These are phyloP conservation scores for Ceratorhiza oryzae-sativae DNA, from an alignment of 1,284 basidiomycete genomes.

Conservation along the genomic window DNA sequence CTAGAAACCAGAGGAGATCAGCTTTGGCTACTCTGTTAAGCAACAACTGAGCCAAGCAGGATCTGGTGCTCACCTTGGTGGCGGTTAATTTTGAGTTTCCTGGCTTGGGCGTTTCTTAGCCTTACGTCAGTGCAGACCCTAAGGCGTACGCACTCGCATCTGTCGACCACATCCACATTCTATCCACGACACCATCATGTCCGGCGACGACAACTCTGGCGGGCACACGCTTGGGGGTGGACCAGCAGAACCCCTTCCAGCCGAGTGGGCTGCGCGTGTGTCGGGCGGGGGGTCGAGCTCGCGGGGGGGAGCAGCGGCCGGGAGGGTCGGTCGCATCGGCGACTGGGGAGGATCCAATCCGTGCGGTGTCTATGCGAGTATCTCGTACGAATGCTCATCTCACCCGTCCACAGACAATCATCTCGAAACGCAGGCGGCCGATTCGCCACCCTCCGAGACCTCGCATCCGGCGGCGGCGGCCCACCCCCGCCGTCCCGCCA, in stretches of 20 bases:
- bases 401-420: slow-evolving; percentile 26
- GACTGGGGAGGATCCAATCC: slow-evolving; percentile 46
- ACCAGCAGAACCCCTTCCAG: slow-evolving; percentile 55
- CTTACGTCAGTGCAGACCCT: slow-evolving; percentile 23
- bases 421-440: slow-evolving; percentile 45
- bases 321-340: slow-evolving; percentile 53
- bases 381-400: slow-evolving; percentile 26
- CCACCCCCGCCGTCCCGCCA: slow-evolving; percentile 43
- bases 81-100: slow-evolving; percentile 5
- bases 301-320: slow-evolving; percentile 37
- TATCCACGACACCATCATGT: neutral
- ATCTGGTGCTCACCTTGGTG: neutral
- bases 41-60: neutral
- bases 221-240: slow-evolving; percentile 60
- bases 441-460: slow-evolving; percentile 51
- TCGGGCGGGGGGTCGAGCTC: slow-evolving; percentile 41
- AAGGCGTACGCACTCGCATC: slow-evolving; percentile 17
- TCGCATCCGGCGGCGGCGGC: slow-evolving; percentile 45
- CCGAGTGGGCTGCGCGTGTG: slow-evolving; percentile 57
- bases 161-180: neutral
- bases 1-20: neutral
- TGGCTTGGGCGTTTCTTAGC: slow-evolving; percentile 16
- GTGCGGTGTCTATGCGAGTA: slow-evolving; percentile 22
- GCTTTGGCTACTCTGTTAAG: neutral
- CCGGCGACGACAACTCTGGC: slow-evolving; percentile 41